These are phyloP conservation scores for Aspergillus sp. DNA, from an alignment of 2,329 filamentous ascomycete species.

Conservation along the genomic window DNA sequence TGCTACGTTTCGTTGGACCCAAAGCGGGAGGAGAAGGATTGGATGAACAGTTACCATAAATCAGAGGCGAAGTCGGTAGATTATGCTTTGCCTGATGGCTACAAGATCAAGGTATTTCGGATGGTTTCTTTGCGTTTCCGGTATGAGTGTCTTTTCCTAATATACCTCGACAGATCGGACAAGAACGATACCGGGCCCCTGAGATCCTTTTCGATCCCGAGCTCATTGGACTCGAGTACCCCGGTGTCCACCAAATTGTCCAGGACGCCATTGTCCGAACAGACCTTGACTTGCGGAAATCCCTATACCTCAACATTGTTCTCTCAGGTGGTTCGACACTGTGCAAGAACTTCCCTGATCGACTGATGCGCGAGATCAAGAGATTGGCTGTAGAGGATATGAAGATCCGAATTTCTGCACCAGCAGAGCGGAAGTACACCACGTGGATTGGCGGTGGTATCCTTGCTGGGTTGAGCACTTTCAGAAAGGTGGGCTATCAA, in stretches of 20 bases:
- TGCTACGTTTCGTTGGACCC: conserved; percentile 88
- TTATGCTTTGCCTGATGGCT: conserved; percentile 84
- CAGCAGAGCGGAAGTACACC: conserved; percentile 94
- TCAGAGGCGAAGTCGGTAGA: conserved; percentile 72
- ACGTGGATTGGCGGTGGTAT: conserved; percentile 99
- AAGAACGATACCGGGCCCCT: conserved; percentile 88
- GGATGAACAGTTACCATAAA: conserved; percentile 64
- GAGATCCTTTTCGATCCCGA: conserved; percentile 98
- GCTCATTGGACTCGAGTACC: conserved; percentile 92
- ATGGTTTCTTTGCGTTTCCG: background rate
- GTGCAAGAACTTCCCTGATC: conserved; percentile 93
- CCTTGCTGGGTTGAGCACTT: conserved; percentile 90
- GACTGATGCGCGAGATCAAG: conserved; percentile 85
- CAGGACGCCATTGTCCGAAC: conserved; percentile 92
- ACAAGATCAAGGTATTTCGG: conserved; percentile 69
- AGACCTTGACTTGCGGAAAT: conserved; percentile 89
- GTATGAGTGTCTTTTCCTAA: background rate
- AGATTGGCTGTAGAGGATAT: conserved; percentile 94
- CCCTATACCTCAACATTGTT: conserved; percentile 92
- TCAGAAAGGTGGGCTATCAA: conserved; percentile 69
- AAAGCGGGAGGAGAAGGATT: conserved; percentile 92
- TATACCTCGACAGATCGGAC: conserved; percentile 57
- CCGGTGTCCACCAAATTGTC: conserved; percentile 94
- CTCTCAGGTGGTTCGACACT: conserved; percentile 92
- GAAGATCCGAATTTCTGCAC: conserved; percentile 98